Percentiles rank a stretch among this genome's conserved stretches.
phyloP scores from a whole-genome alignment of 306 rosid species.

The Crataegus laevigata region DNA sequence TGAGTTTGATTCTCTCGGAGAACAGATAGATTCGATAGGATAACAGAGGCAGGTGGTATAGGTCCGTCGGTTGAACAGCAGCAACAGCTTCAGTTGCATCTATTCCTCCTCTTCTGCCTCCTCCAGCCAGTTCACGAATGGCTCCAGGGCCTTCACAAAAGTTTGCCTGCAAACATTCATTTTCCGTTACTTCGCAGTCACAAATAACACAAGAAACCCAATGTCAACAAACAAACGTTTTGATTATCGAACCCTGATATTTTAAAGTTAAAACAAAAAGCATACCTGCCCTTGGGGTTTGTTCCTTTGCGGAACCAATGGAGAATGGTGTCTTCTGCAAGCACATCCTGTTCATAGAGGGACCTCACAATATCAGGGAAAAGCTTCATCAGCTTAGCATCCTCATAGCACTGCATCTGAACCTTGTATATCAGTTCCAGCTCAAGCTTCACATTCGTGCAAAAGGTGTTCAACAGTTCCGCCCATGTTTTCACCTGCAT shows the following conservation, averaged over 20 bases:
- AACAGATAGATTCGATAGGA: neutral
- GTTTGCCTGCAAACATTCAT: conserved; percentile 59
- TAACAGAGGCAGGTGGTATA: neutral
- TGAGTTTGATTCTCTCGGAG: conserved; percentile 25
- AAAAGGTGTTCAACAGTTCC: conserved; percentile 69
- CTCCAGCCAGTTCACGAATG: conserved; percentile 96
- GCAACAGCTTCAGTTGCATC: conserved; percentile 3
- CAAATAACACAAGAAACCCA: neutral
- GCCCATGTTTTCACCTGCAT: conserved; percentile 95
- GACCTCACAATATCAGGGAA: conserved; percentile 86
- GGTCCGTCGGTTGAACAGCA: neutral
- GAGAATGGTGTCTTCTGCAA: conserved; percentile 94
- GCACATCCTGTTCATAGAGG: conserved; percentile 91
- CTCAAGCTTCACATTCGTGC: conserved; percentile 93
- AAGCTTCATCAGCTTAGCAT: conserved; percentile 97
- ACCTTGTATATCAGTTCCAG: conserved; percentile 96
- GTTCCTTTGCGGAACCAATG: conserved; percentile 95
- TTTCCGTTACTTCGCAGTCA: neutral
- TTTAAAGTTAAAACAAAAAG: neutral
- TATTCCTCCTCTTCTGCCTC: conserved; percentile 99
- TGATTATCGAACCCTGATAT: neutral
- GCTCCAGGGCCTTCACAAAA: conserved; percentile 93
- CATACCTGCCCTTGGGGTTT: conserved; percentile 86
- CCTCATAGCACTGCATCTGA: conserved; percentile 99
- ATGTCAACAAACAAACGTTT: neutral